These are phyloP conservation scores for Fusarium gaditjirri DNA, from an alignment of 2,329 filamentous ascomycete genomes.

Conservation along the genomic window DNA sequence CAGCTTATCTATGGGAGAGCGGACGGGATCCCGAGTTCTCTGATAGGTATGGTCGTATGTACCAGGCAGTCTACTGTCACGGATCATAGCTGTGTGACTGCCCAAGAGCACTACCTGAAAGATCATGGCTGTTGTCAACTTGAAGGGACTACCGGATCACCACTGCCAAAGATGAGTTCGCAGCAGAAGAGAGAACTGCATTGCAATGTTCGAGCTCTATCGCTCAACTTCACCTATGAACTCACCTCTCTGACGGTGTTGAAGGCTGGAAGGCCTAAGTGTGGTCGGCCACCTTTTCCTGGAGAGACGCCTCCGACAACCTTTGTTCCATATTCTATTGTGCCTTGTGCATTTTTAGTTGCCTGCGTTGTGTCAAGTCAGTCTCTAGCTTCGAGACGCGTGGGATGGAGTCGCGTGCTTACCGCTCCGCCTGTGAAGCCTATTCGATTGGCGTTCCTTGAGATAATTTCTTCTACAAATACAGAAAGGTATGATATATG, in stretches of 20 bases:
- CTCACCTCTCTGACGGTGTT: conserved; percentile 48
- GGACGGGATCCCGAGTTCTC: conserved; percentile 2
- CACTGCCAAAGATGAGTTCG: background rate
- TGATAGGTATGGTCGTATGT: conserved; percentile 2
- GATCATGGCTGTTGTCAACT: too few relatives aligned
- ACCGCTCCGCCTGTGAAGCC: conserved; percentile 54
- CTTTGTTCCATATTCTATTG: conserved; percentile 52
- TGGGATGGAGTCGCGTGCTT: background rate
- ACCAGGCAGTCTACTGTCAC: background rate
- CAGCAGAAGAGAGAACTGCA: background rate
- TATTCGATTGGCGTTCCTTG: conserved; percentile 1
- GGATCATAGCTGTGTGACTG: background rate
- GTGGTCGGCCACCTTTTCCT: conserved; percentile 48
- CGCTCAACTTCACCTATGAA: background rate
- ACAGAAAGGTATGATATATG: background rate
- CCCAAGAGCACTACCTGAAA: too few relatives aligned
- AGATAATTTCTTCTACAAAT: background rate
- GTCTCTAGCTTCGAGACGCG: background rate
- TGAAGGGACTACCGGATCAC: background rate
- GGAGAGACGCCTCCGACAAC: conserved; percentile 54
- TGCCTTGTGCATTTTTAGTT: conserved; percentile 52
- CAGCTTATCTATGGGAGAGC: conserved; percentile 6
- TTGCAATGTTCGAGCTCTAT: background rate
- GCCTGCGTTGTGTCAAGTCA: conserved; percentile 42
- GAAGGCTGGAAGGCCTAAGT: conserved; percentile 52